Percentiles rank a stretch among this genome's conserved stretches.
Evolutionary conservation across 306 rosid species (phyloP).

Genomic region (Malus orientalis): DNA sequence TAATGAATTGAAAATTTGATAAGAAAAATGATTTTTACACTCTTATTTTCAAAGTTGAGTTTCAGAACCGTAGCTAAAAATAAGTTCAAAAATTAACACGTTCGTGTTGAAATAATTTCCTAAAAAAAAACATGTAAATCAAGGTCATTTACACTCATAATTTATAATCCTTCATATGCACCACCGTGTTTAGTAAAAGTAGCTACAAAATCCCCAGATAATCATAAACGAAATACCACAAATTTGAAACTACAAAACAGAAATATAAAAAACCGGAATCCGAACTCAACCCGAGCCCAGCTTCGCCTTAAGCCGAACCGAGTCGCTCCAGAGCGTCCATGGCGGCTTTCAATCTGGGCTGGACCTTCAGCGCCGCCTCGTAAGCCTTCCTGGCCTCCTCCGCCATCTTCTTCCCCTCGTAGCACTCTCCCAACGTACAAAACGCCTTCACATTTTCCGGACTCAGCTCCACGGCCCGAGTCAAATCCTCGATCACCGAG

Average conservation of each 20-base stretch:
- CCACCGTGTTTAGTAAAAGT: neutral
- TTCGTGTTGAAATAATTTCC: too few relatives aligned
- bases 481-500: slow-evolving; percentile 59
- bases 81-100: too few relatives aligned
- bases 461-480: slow-evolving; percentile 44
- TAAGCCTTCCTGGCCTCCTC: slow-evolving; percentile 72
- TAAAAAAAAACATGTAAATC: neutral
- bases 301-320: slow-evolving; percentile 13
- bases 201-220: neutral
- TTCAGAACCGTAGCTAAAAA: too few relatives aligned
- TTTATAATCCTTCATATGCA: neutral
- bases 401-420: slow-evolving; percentile 55
- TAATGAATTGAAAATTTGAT: too few relatives aligned
- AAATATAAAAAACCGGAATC: neutral
- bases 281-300: neutral
- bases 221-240: neutral
- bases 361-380: slow-evolving; percentile 52
- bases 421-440: slow-evolving; percentile 65
- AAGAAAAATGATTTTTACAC: too few relatives aligned
- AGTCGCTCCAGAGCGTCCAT: slow-evolving; percentile 54
- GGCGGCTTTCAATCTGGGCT: slow-evolving; percentile 39
- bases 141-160: neutral
- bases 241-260: neutral
- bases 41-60: too few relatives aligned
- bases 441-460: slow-evolving; percentile 47